A percentile compares a stretch with the other conserved stretches of the same genome.
phyloP scores from a whole-genome alignment of 148 eudicot genomes.

The Dianthus caryophyllus region DNA sequence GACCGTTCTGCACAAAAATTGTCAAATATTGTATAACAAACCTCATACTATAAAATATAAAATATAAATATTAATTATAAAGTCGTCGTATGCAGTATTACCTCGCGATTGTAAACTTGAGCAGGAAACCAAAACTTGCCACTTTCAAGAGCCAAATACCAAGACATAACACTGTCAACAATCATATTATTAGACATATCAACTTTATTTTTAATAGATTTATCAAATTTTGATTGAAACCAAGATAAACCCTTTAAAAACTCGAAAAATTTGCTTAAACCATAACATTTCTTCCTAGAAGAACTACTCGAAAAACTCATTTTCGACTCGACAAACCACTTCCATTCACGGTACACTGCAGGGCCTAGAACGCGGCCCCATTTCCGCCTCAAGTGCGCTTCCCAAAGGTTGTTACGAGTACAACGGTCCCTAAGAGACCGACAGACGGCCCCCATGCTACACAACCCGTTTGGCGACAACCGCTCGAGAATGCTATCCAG shows the following conservation, averaged over 20 bases:
- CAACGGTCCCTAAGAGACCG: conserved; percentile 59
- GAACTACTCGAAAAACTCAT: conserved; percentile 23
- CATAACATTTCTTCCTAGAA: conserved; percentile 28
- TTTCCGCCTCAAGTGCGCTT: conserved; percentile 64
- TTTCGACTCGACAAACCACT: conserved; percentile 42
- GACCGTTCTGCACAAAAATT: conserved; percentile 73
- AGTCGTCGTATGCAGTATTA: too few relatives aligned
- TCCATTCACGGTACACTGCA: conserved; percentile 68
- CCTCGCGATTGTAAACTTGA: conserved; percentile 95
- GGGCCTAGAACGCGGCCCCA: conserved; percentile 70
- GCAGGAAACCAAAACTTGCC: conserved; percentile 96
- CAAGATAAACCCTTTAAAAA: conserved; percentile 52
- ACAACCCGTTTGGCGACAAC: conserved; percentile 72
- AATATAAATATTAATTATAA: too few relatives aligned
- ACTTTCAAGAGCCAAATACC: conserved; percentile 73
- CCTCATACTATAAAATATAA: too few relatives aligned
- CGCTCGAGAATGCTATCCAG: conserved; percentile 82
- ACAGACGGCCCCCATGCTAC: conserved; percentile 65
- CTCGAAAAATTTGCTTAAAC: conserved; percentile 45
- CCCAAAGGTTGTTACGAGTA: conserved; percentile 75
- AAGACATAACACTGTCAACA: conserved; percentile 61
- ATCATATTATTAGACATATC: conserved; percentile 34
- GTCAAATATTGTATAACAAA: too few relatives aligned
- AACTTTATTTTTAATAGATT: conserved; percentile 21
- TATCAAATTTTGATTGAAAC: conserved; percentile 33